phyloP scores from a whole-genome alignment of 768 basidiomycete genomes.

The Pisolithus marmoratus region DNA sequence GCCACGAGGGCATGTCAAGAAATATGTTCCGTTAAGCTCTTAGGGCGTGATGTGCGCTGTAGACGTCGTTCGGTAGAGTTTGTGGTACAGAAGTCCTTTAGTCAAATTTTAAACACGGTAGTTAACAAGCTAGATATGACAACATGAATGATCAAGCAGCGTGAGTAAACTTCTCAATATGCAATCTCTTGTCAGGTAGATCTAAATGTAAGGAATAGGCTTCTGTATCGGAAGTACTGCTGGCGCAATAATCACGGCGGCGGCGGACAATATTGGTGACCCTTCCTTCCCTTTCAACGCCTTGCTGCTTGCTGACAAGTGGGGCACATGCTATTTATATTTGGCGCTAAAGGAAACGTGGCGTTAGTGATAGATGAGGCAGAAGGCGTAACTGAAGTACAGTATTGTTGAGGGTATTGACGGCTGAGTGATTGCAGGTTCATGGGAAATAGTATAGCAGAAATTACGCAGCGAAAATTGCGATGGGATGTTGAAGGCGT shows the following conservation, averaged over 20 bases:
- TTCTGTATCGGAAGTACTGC: constrained; percentile 9
- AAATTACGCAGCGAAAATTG: neutral
- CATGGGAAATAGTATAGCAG: constrained; percentile 1
- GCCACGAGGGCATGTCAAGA: constrained; percentile 10
- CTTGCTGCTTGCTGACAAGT: constrained; percentile 28
- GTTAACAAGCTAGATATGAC: constrained; percentile 11
- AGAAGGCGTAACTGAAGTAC: constrained; percentile 21
- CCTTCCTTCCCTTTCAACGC: constrained; percentile 10
- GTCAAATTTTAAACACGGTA: constrained; percentile 1
- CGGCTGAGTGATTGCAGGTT: constrained; percentile 28
- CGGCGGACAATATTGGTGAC: neutral
- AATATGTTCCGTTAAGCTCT: constrained; percentile 26
- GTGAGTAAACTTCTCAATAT: neutral
- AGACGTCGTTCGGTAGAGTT: constrained; percentile 5
- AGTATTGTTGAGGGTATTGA: constrained; percentile 42
- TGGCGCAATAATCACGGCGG: constrained; percentile 1
- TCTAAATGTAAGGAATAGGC: constrained; percentile 1
- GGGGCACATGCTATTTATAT: constrained; percentile 38
- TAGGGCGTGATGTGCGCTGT: neutral
- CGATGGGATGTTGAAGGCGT: constrained; percentile 3
- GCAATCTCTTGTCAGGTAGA: neutral
- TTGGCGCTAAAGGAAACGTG: constrained; percentile 30
- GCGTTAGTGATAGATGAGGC: neutral
- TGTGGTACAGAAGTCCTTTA: neutral
- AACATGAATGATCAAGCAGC: constrained; percentile 6